A percentile compares a stretch with the other conserved stretches of the same genome.
Conservation (phyloP, 805 yeast genomes). For the Teunomyces cretensis region DNA sequence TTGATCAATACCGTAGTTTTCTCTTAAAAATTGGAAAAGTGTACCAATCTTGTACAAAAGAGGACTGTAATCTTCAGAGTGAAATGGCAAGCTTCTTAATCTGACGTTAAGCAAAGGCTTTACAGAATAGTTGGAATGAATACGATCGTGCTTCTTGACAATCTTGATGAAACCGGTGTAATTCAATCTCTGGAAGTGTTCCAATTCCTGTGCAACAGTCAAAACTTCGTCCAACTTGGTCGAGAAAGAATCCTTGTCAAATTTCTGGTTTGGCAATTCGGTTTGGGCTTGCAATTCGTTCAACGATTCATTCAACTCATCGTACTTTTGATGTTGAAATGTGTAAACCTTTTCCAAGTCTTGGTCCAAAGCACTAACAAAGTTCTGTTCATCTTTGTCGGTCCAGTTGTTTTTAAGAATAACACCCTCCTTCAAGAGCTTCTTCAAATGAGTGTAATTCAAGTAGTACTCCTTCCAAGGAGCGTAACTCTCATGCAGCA, state of each 20-base stretch:
- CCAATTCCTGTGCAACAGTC: constrained; percentile 77
- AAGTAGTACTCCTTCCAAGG: constrained; percentile 85
- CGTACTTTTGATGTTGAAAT: constrained; percentile 68
- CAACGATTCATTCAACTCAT: constrained; percentile 63
- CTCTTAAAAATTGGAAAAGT: constrained; percentile 78
- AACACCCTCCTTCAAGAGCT: constrained; percentile 66
- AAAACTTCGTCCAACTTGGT: constrained; percentile 70
- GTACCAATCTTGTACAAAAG: constrained; percentile 78
- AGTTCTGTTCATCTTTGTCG: constrained; percentile 68
- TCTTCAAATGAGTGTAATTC: constrained; percentile 63
- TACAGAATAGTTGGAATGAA: constrained; percentile 86
- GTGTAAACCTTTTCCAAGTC: constrained; percentile 77
- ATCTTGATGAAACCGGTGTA: constrained; percentile 94
- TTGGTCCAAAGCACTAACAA: constrained; percentile 64
- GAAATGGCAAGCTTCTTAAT: constrained; percentile 83
- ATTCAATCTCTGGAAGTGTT: constrained; percentile 85
- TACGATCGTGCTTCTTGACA: constrained; percentile 92
- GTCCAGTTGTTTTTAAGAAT: constrained; percentile 53
- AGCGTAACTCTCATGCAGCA: constrained; percentile 75
- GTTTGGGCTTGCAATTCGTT: constrained; percentile 62
- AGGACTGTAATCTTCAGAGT: constrained; percentile 93
- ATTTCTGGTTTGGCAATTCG: constrained; percentile 29
- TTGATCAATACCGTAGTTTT: constrained; percentile 56
- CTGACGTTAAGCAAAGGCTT: constrained; percentile 87
- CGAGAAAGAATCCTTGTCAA: constrained; percentile 65